Evolutionary conservation across 805 yeast genomes (phyloP), one percentile per base, ranked within the genome.

Genomic region (Saccharomycopsis sp.): DNA sequence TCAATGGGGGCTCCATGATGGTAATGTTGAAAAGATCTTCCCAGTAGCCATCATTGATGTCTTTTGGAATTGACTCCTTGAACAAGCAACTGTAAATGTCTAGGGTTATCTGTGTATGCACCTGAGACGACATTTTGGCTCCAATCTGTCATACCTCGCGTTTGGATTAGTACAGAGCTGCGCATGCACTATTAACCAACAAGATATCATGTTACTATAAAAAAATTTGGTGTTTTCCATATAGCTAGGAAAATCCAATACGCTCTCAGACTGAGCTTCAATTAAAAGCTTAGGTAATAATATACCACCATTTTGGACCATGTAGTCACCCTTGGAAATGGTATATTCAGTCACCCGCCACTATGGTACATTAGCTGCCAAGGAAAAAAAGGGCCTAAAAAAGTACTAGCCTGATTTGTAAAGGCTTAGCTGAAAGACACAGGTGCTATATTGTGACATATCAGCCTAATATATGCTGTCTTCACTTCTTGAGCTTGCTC

Each of bases 1-100:
- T 51, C 23, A 60, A 48, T 16, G 63, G 59, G n/a, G 63, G 61
- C 50, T 57, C 63, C 20, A 52, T 16, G 18, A 60, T 55, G 14
- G 61, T 48, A 5, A 60, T 50, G 9, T 52, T 41, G 41, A 60
- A 60, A 12, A 60, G 58, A 46, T 60, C 63, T 7, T 55, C 34
- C 61, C 60, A 60, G 24, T 57, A 60, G 24, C 55, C 48, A 5
- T 52, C 41, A 12, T 44, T 12, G 12, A 44, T 5, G 40, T 47
- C 52, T 21, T 54, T 56, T 34, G 50, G 41, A 3, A 54, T 47
- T 5, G 51, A 51, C 21, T 57, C 54, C 5, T 52, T 34, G 24
- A 57, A 60, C 2, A 60, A 34, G 12, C 24, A 51, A 41, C 61
- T 57, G 44, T 60, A 60, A 7, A 57, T 47, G 12, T 57, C 54